These are phyloP conservation scores for Dictyostelium citrinum DNA, from an alignment of 78 protist species.

Conservation along the genomic window DNA sequence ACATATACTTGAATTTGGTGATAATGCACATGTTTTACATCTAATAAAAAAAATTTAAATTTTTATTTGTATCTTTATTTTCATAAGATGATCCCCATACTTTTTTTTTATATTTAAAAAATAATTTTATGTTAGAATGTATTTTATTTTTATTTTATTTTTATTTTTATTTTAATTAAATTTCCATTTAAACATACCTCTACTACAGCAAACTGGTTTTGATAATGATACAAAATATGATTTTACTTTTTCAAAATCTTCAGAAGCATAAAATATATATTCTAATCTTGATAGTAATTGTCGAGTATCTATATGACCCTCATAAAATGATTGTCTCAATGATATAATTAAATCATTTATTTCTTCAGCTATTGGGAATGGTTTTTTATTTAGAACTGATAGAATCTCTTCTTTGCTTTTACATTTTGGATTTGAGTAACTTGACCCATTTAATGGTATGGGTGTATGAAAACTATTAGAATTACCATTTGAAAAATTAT, in stretches of 20 bases:
- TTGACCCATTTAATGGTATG: not conserved
- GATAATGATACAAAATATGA: not conserved
- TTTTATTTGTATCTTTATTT: not conserved
- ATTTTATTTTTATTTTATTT: not conserved
- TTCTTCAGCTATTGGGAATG: not conserved
- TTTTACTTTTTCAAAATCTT: not conserved
- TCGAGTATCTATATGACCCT: not conserved
- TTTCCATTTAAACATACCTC: not conserved
- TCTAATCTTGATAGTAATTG: not conserved
- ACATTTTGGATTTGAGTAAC: not conserved
- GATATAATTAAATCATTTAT: not conserved
- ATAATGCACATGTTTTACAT: conserved; percentile 72
- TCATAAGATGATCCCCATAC: conserved; percentile 62
- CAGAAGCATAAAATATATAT: not conserved
- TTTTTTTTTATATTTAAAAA: not conserved
- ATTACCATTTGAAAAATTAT: not conserved
- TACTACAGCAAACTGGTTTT: conserved; percentile 14
- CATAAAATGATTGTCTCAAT: not conserved
- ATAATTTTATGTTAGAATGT: not conserved
- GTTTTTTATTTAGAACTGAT: not conserved
- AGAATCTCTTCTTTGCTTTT: conserved; percentile 2
- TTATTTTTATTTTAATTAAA: not conserved
- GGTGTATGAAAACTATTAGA: not conserved
- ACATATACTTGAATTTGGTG: conserved; percentile 69
- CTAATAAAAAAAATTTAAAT: conserved; percentile 41